A percentile compares a stretch with the other conserved stretches of the same genome.
Evolutionary conservation across 2,329 filamentous ascomycete genomes (phyloP).

Genomic region (Fusarium irregulare): DNA sequence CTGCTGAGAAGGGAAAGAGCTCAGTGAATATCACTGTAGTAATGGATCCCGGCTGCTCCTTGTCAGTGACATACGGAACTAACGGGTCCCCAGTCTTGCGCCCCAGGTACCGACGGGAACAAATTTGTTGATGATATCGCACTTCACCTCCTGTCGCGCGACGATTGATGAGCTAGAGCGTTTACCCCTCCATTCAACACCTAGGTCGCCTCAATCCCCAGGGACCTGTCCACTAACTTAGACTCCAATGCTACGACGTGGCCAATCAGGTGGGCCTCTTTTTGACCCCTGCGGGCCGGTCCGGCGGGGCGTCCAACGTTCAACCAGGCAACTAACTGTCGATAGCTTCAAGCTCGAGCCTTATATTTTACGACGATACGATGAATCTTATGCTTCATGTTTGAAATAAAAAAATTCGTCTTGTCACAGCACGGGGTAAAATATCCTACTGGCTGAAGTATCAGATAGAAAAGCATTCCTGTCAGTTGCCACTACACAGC

Average conservation of each 20-base stretch:
- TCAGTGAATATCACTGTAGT: slow-evolving; percentile 16
- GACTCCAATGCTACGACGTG: slow-evolving; percentile 1
- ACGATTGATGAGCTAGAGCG: slow-evolving; percentile 2
- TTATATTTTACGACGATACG: not conserved
- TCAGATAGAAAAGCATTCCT: not conserved
- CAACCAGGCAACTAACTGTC: slow-evolving; percentile 15
- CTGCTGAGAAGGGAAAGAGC: slow-evolving; percentile 13
- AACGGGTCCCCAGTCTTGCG: not conserved
- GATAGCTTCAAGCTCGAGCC: not conserved
- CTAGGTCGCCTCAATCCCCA: slow-evolving; percentile 11
- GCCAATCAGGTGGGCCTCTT: slow-evolving; percentile 25
- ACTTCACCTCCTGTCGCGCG: not conserved
- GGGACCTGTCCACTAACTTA: slow-evolving; percentile 17
- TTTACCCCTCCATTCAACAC: slow-evolving; percentile 28
- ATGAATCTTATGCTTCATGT: slow-evolving; percentile 7
- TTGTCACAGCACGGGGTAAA: not conserved
- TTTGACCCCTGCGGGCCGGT: slow-evolving; percentile 40
- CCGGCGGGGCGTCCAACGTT: slow-evolving; percentile 35
- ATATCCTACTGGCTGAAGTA: not conserved
- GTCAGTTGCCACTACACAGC: not conserved
- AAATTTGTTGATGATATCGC: slow-evolving; percentile 22
- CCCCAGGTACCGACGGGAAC: not conserved
- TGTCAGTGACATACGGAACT: not conserved
- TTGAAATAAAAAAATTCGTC: not conserved
- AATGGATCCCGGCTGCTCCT: not conserved